phyloP scores from a whole-genome alignment of 2,329 filamentous ascomycete species.

The Aspergillus fijiensis region DNA sequence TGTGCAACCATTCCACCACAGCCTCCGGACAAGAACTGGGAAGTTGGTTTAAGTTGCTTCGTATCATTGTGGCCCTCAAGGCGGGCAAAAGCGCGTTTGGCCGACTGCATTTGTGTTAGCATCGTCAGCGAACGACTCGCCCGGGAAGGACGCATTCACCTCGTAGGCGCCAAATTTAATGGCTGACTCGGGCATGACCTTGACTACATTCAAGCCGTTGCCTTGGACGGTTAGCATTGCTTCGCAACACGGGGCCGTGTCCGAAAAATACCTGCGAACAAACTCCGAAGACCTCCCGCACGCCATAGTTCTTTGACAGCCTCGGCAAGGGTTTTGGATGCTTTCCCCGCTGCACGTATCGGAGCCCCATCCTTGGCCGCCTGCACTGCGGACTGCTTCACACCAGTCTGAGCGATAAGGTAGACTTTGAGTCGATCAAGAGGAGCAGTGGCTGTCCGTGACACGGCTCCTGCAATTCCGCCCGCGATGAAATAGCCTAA shows the following conservation, averaged over 20 bases:
- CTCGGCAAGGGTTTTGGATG: constrained; percentile 66
- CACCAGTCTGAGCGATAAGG: constrained; percentile 83
- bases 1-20: constrained; percentile 92
- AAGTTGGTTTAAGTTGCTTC: constrained; percentile 73
- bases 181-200: constrained; percentile 97
- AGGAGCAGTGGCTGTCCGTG: constrained; percentile 90
- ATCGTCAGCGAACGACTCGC: background rate
- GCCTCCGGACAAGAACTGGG: constrained; percentile 88
- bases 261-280: constrained; percentile 78
- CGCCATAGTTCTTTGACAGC: constrained; percentile 79
- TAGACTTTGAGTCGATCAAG: constrained; percentile 97
- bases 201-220: constrained; percentile 93
- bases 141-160: constrained; percentile 41
- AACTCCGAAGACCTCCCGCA: constrained; percentile 79
- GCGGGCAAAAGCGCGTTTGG: constrained; percentile 80
- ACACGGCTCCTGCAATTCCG: constrained; percentile 90
- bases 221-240: constrained; percentile 53
- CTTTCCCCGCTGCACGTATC: constrained; percentile 63
- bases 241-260: background rate
- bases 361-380: constrained; percentile 71
- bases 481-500: constrained; percentile 96
- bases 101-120: constrained; percentile 55
- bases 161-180: constrained; percentile 99
- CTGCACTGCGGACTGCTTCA: constrained; percentile 57
- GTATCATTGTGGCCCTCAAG: constrained; percentile 87